Evolutionary conservation across 257 asterid species (phyloP), one percentile per base, ranked within the genome.

Genomic region (Lavandula angustifolia): DNA sequence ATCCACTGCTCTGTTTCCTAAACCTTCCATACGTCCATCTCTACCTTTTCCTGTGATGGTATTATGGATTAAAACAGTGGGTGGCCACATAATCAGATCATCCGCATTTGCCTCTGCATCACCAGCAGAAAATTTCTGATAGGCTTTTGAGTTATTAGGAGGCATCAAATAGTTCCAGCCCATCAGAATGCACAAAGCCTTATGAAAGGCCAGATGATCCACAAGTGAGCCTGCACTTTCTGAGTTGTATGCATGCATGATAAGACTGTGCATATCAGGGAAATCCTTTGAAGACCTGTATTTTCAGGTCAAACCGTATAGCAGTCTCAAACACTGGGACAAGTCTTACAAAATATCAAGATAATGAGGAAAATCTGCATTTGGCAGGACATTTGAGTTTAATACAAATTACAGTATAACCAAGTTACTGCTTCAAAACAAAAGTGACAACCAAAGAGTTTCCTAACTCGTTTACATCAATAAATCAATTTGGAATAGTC

Each of bases 1-100:
- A 84, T 94, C 97, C 96, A 94, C 83, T 22, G 95, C 85, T 80
- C 87, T 80, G 94, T 90, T 90, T 74, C 99, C 99, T 83, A 90
- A 61, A 80, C 99, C 97, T 86, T 92, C 99, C 79, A 72, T 81
- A 62, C 97, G 96, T 44, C 94, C 96, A 27, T 90, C 96, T 73
- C 79, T 85, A 82, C 88, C 79, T 85, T 86, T 87, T 40, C 94
- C 96, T 29, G 91, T 94, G 81, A 76, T 67, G 17, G 96, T 85
- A 82, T 90, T 94, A 75, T 81, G 95, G 66, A 94, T 78, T 72
- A 94, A 85, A 68, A 94, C 96, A 64, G 91, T 67, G 44, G 99
- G 99, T 16, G 99, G 97, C 99, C 99, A 94, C 80, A 94, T 46
- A 75, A 94, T 83, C 77, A 90, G 89, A 74, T 90, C 99, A 62